A percentile compares a stretch with the other conserved stretches of the same genome.
phyloP scores from a whole-genome alignment of 106 monocot species.

The Vanilla planifolia region DNA sequence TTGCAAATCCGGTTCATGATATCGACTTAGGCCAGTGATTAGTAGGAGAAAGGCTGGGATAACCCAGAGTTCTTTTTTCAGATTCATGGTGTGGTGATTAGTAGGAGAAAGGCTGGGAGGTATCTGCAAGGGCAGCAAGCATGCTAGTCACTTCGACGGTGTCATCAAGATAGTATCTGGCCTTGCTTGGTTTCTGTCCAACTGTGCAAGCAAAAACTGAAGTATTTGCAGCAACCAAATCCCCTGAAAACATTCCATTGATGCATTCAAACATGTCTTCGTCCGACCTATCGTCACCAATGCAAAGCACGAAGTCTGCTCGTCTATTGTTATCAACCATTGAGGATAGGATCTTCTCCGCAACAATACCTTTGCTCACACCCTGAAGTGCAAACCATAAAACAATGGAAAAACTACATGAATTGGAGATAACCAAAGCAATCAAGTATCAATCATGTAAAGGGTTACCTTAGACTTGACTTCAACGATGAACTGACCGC shows the following conservation, averaged over 20 bases:
- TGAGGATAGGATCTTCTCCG: neutral
- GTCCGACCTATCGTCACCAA: slow-evolving; percentile 26
- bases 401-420: no score
- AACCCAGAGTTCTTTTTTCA: no score
- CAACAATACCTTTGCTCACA: neutral
- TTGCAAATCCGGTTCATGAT: no score
- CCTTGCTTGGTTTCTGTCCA: slow-evolving; percentile 61
- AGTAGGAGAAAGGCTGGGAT: no score
- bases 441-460: neutral
- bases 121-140: slow-evolving; percentile 30
- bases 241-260: neutral
- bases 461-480: slow-evolving; percentile 45
- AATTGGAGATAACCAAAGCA: neutral
- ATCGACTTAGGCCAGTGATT: no score
- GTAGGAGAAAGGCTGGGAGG: no score
- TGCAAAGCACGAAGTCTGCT: neutral
- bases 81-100: no score
- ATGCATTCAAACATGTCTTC: slow-evolving; percentile 65
- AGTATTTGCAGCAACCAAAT: slow-evolving; percentile 12
- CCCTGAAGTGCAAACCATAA: no score
- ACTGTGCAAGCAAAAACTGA: slow-evolving; percentile 48
- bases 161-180: slow-evolving; percentile 50
- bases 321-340: neutral
- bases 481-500: slow-evolving; percentile 53
- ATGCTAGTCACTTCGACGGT: slow-evolving; percentile 33